phyloP scores from a whole-genome alignment of 2,329 filamentous ascomycete genomes.

The Trichophyton verrucosum region DNA sequence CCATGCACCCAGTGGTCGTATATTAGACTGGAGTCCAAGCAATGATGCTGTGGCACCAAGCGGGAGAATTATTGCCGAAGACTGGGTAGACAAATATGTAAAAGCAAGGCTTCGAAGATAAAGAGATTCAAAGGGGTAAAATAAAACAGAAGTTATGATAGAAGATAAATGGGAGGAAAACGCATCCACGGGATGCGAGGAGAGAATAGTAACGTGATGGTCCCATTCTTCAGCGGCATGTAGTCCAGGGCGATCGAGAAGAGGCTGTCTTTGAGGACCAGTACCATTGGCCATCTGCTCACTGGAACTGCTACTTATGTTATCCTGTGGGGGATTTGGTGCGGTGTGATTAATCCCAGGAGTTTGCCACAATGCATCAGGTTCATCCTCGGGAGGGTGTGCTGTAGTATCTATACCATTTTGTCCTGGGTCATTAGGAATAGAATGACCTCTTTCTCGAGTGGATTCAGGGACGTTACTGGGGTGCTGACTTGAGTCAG shows the following conservation, averaged over 20 bases:
- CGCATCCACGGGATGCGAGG: slow-evolving; percentile 31
- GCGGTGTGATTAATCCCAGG: neutral
- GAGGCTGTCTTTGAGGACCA: neutral
- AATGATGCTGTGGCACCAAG: slow-evolving; percentile 9
- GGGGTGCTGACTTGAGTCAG: slow-evolving; percentile 12
- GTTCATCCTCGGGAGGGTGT: neutral
- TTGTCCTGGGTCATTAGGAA: neutral
- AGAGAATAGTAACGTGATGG: slow-evolving; percentile 33
- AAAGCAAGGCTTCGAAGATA: slow-evolving; percentile 30
- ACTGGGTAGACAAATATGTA: slow-evolving; percentile 24
- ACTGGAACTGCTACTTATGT: neutral
- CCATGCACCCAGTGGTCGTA: slow-evolving; percentile 24
- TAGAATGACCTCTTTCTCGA: neutral
- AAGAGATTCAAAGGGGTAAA: slow-evolving; percentile 31
- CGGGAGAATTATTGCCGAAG: slow-evolving; percentile 11
- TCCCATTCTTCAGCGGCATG: slow-evolving; percentile 8
- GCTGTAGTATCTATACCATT: slow-evolving; percentile 5
- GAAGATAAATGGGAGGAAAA: slow-evolving; percentile 31
- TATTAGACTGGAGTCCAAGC: slow-evolving; percentile 17
- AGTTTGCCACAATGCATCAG: neutral
- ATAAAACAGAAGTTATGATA: slow-evolving; percentile 26
- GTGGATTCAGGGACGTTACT: too few species aligned
- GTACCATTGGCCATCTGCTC: neutral
- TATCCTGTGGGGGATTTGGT: neutral
- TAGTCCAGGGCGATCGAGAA: neutral